These are phyloP conservation scores for Fragilaria crotonensis DNA, from an alignment of 108 stramenopile species.

Conservation along the genomic window DNA sequence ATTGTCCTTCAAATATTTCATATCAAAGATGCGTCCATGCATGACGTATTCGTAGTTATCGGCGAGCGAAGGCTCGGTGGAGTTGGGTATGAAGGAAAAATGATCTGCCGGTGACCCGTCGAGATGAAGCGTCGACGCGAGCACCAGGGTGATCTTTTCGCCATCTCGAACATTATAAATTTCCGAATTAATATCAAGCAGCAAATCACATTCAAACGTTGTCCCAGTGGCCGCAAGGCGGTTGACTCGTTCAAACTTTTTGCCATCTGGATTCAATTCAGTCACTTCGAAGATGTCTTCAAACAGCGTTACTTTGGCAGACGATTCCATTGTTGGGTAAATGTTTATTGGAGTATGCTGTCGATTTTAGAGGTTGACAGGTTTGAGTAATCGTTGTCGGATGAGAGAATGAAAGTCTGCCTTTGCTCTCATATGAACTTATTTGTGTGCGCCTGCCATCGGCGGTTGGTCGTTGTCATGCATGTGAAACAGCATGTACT, in stretches of 20 bases:
- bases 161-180: conserved; percentile 80
- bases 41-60: conserved; percentile 98
- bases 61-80: conserved; percentile 73
- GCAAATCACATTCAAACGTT: conserved; percentile 91
- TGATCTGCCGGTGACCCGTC: conserved; percentile 93
- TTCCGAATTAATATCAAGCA: conserved; percentile 93
- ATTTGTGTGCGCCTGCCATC: too few species aligned
- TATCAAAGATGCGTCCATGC: conserved; percentile 94
- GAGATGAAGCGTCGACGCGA: conserved; percentile 88
- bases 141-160: conserved; percentile 85
- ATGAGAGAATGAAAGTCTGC: too few species aligned
- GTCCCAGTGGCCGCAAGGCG: conserved; percentile 86
- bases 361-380: too few species aligned
- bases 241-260: conserved; percentile 85
- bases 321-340: conserved; percentile 66
- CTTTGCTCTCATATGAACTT: too few species aligned
- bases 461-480: too few species aligned
- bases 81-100: conserved; percentile 63
- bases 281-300: conserved; percentile 96
- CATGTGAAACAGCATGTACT: too few species aligned
- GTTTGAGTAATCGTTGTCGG: too few species aligned
- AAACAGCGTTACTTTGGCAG: conserved; percentile 84
- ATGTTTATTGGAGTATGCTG: too few species aligned
- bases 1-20: conserved; percentile 75
- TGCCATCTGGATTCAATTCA: conserved; percentile 90